Percentiles rank a stretch among this genome's conserved stretches.
These are phyloP conservation scores for Kernera saxatilis DNA, from an alignment of 345 rosid genomes.

Conservation along the genomic window DNA sequence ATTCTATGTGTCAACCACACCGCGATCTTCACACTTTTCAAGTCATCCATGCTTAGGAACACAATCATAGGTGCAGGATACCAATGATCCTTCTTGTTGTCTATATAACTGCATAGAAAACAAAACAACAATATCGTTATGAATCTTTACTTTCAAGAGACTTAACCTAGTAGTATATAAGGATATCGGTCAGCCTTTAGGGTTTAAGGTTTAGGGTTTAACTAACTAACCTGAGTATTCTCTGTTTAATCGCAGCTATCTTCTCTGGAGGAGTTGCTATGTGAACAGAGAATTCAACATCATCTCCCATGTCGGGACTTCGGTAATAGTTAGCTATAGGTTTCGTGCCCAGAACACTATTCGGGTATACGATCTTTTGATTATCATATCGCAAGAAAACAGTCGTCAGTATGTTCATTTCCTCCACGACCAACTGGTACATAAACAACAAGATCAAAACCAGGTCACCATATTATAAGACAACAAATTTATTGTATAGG, in stretches of 20 bases:
- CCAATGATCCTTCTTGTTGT: conserved; percentile 79
- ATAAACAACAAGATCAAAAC: neutral
- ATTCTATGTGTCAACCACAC: conserved; percentile 67
- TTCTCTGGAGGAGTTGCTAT: conserved; percentile 34
- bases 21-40: conserved; percentile 56
- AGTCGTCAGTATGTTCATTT: conserved; percentile 76
- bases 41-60: conserved; percentile 46
- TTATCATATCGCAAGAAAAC: conserved; percentile 66
- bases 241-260: conserved; percentile 33
- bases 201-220: neutral
- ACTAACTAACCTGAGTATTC: conserved; percentile 28
- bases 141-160: conserved; percentile 3
- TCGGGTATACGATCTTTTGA: conserved; percentile 70
- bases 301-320: conserved; percentile 38
- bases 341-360: conserved; percentile 58
- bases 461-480: neutral
- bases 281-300: conserved; percentile 27
- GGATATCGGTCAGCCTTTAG: too few species aligned
- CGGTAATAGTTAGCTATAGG: conserved; percentile 32
- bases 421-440: conserved; percentile 72
- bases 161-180: neutral
- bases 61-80: conserved; percentile 54
- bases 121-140: neutral
- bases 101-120: conserved; percentile 42
- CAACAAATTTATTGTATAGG: neutral